Conservation (phyloP, 257 asterid genomes). For the Nicotiana noctiflora region DNA sequence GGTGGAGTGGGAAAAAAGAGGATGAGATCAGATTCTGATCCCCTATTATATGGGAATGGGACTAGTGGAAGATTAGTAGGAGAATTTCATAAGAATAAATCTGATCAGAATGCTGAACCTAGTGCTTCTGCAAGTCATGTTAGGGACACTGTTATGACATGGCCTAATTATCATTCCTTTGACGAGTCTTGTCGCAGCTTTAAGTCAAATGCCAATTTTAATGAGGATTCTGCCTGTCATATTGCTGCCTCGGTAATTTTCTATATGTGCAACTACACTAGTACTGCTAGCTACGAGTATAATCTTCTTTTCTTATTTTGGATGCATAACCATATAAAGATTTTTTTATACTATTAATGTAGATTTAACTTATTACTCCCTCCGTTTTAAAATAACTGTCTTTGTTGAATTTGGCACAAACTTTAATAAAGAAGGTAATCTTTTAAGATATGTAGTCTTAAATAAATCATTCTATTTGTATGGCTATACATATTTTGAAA, state of each 20-base stretch:
- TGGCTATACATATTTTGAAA: no score
- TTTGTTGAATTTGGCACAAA: no score
- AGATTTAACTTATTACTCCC: no score
- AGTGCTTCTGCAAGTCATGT: neutral
- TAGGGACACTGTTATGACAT: neutral
- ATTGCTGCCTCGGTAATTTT: neutral
- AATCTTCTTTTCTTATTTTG: no score
- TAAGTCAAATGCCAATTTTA: neutral
- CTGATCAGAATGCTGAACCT: neutral
- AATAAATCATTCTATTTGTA: no score
- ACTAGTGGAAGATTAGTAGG: neutral
- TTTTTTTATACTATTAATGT: no score
- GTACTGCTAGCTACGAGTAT: no score
- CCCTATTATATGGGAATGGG: neutral
- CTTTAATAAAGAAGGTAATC: no score
- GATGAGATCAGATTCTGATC: constrained; percentile 11
- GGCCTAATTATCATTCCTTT: neutral
- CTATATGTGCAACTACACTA: no score
- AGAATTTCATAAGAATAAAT: neutral
- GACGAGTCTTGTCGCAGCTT: neutral
- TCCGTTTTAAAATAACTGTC: no score
- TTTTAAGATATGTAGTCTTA: no score
- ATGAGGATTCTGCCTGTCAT: neutral
- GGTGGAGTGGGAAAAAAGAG: neutral
- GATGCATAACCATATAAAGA: no score